Base-by-base conservation (phyloP, 208 protist genomes). In the Acanthamoeba pearcei region DNA sequence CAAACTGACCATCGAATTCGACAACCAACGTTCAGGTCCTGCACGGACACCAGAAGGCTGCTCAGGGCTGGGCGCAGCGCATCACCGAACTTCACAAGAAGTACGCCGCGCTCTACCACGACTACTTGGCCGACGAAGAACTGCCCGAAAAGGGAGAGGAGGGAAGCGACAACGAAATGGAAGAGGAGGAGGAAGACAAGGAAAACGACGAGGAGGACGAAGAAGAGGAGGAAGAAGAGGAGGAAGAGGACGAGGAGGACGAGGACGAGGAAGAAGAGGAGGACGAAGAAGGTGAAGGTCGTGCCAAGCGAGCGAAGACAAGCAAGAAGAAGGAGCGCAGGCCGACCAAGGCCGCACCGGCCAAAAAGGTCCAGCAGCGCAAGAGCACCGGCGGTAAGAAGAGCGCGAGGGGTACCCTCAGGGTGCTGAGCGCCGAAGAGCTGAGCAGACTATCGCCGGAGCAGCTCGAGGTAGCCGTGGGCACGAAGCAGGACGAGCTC, bases 121-220 rank as follows among this genome's bases (percentile, higher is more conserved):
- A 97, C 9, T 97, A 98, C 83, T 96, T 97, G 38, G 93, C 98
- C 86, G 97, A 98, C 95, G 97, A 98, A 92, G 78, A 99, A 19
- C 96, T 35, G 49, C 57, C 12, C 32, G 46, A 46, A 27, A 53
- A 94, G 46, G 29, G 86, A 49, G 51, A 93, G n/a, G 32, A 9
- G 13, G 60, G 12, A 42, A 46, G 49, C 64, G 86, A 92, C 6
- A 46, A 92, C 12, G 80, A 62, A 35, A 62, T 38, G n/a, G 80
- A 88, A 42, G 55, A 90, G 29, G 82, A n/a, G 24, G 29, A 90
- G 27, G 66, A 76, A 2, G 35, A 90, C 6, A 76, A 96, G 29
- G 86, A 94, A 98, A 95, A 98, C 97, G 95, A 96, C 97, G 94
- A 97, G 98, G 95, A 98, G 98, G 94, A 98, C 98, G 91, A 97